Evolutionary conservation across 192 early-diverging fungal species (phyloP).

Genomic region (Coemansia aciculifera): DNA sequence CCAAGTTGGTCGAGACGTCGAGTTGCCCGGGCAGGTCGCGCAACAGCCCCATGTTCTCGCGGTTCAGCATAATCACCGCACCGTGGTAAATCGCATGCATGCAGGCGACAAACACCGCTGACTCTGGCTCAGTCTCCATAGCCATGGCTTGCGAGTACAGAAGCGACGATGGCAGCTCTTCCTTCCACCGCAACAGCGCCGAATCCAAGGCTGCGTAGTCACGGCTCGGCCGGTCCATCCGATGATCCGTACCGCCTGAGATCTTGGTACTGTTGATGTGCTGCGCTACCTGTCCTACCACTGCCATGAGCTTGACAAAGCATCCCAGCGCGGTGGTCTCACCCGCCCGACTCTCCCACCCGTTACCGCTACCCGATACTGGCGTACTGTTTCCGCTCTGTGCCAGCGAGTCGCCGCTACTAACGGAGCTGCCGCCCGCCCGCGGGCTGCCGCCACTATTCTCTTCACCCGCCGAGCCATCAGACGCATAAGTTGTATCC

Average conservation of each 20-base stretch:
- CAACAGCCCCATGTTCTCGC: conserved; percentile 55
- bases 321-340: conserved; percentile 38
- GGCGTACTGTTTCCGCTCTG: conserved; percentile 27
- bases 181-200: conserved; percentile 51
- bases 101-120: conserved; percentile 40
- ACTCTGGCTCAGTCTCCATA: conserved; percentile 27
- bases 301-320: conserved; percentile 55
- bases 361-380: conserved; percentile 1
- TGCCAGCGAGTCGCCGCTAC: conserved; percentile 18
- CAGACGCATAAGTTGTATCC: background rate
- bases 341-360: conserved; percentile 27
- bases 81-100: conserved; percentile 54
- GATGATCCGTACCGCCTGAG: background rate
- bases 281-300: conserved; percentile 52
- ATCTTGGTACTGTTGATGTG: conserved; percentile 39
- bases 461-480: background rate
- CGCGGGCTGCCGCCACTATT: background rate
- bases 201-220: conserved; percentile 30
- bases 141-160: conserved; percentile 26
- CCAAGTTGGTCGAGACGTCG: conserved; percentile 49
- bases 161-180: conserved; percentile 44
- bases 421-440: conserved; percentile 14
- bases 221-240: conserved; percentile 16
- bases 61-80: conserved; percentile 52
- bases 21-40: conserved; percentile 43